Evolutionary conservation across 1,139 yeast genomes (phyloP), one percentile per base, ranked within the genome.

Genomic region (Sugiyamaella castrensis): DNA sequence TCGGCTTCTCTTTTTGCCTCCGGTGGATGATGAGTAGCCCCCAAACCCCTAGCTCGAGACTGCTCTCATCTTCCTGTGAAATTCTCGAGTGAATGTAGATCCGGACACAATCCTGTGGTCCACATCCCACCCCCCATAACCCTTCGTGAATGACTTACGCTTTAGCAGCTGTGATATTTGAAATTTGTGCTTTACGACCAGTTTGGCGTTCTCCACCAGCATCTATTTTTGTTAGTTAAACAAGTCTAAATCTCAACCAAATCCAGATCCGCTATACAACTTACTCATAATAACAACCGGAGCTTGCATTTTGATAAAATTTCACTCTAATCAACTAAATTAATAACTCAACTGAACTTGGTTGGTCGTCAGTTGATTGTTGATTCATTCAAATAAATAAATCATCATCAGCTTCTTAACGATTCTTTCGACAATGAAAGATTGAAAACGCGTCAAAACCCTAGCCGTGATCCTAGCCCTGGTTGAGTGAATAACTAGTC

Each of bases 81-180:
- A 26, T 43, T 4, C 26, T 27, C 27, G 9, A 2, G 13, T 12
- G 31, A n/a, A 34, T 9, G 8, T n/a, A n/a, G n/a, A n/a, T n/a
- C n/a, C n/a, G n/a, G n/a, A n/a, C n/a, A n/a, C n/a, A n/a, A n/a
- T n/a, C n/a, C n/a, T n/a, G n/a, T n/a, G n/a, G n/a, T n/a, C n/a
- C n/a, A n/a, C n/a, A n/a, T n/a, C n/a, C n/a, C n/a, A n/a, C n/a
- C n/a, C n/a, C n/a, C n/a, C n/a, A n/a, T n/a, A 19, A 19, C 24
- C 24, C 24, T 19, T 19, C 24, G 24, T 19, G 5, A 19, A 19
- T 19, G 38, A 56, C 68, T 51, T 60, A 66, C 47, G 98, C 97
- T 69, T 94, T 94, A 28, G 99, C 99, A 1, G 99, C 98, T 8
- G 97, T 88, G 71, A 94, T 92, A 65, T 94, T 94, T 55, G 96